Evolutionary conservation across 2,329 filamentous ascomycete genomes (phyloP), one percentile per base, ranked within the genome.

Genomic region (Akanthomyces uredinophilus): DNA sequence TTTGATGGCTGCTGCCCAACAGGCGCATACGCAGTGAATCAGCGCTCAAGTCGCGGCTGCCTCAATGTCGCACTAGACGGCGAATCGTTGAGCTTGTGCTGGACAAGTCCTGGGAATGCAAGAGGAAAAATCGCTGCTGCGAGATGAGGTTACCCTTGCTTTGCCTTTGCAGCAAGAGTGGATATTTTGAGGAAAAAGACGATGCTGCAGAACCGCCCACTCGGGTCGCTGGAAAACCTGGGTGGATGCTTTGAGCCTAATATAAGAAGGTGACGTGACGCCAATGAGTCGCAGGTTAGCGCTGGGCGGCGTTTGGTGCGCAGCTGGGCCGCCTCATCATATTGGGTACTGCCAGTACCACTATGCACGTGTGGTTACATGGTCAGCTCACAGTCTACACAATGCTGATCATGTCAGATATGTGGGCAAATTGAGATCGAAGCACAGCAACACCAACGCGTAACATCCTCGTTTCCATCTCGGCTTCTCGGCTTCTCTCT

Each of bases 171-270:
- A 51, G 50, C 50, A 51, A 32, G 56, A 51, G 56, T 59, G 56
- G 56, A 59, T 59, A 59, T 51, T 7, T n/a, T 14, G 50, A 51
- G 35, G 46, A n/a, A 18, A 59, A 43, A 43, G 37, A 51, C 46
- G 35, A 59, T 59, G 46, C 27, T 22, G 55, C 44, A 7, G 56
- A 37, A 57, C 54, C 56, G 24, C 22, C 35, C 56, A 43, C 56
- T 59, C 46, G 56, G 56, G 56, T 59, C 56, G 27, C 54, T 35
- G 51, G 24, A 59, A 43, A 50, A 50, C 51, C 22, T 59, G 47
- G 56, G 56, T 50, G 56, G 47, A 43, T 32, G 46, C 56, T 47
- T 39, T 43, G 56, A 51, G 56, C 56, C 56, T 51, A 59, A 51
- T 49, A 22, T 16, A 11, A 46, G 10, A 51, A 51, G 50, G 50